Evolutionary conservation across 805 yeast species (phyloP), one percentile per base, ranked within the genome.

Genomic region (Starmerella vaccinii): DNA sequence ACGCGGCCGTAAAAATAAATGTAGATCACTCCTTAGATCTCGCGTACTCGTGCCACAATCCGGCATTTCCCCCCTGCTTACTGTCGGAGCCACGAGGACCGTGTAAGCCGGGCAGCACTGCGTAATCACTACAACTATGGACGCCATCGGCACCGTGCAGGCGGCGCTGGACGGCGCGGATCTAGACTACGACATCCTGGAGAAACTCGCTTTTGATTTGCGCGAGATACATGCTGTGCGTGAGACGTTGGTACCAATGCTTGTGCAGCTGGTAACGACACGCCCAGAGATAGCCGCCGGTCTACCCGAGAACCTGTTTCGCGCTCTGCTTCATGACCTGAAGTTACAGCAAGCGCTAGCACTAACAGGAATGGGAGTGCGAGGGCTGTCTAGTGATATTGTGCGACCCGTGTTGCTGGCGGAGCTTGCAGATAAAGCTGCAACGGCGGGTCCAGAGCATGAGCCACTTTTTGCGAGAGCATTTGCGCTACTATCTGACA

Each of bases 231-330:
- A 5, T 2, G 40, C 26, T 5, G 30, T 35, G 18, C 57, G 58
- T 16, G 49, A 27, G 15, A 46, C n/a, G 29, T 48, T 57, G 6
- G 39, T 56, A 21, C 57, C 57, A 23, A 47, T 51, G 40, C 49
- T 59, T 1, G 47, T 50, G 19, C 47, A 43, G 45, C 42, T 56
- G n/a, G 54, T 48, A 2, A 21, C 19, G 4, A 24, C 18, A 18
- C 16, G 27, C 27, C 53, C 59, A 6, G 47, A 43, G 6, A 29
- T 40, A 15, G 50, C 54, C 19, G 49, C 21, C 13, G 22, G 13
- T 12, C 44, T 56, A 18, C 62, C 62, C 4, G 47, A 44, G 18
- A 15, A 44, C 5, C 37, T 52, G n/a, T 39, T 59, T 8, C 40
- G 37, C 12, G 47, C 49, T 27, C 46, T 60, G 16, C 51, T 59